Percentiles rank a stretch among this genome's conserved stretches.
These are phyloP conservation scores for Stachybotrys chlorohalonatus DNA, from an alignment of 2,329 filamentous ascomycete genomes.

Conservation along the genomic window DNA sequence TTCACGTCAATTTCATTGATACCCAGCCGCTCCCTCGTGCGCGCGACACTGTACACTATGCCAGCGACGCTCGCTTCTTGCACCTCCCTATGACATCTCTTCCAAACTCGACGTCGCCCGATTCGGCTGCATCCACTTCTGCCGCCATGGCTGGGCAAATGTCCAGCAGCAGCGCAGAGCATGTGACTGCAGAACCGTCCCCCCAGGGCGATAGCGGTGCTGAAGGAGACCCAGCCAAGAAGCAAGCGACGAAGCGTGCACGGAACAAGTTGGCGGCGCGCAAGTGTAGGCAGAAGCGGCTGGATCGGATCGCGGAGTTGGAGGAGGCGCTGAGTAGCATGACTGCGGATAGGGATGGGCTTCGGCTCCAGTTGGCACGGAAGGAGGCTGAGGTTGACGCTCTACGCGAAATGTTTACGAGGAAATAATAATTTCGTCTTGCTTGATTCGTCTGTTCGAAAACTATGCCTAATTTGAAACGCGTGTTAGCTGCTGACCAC, in stretches of 20 bases:
- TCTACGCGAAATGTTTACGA: slow-evolving; percentile 40
- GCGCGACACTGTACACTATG: neutral
- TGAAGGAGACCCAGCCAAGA: slow-evolving; percentile 12
- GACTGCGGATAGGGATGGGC: slow-evolving; percentile 52
- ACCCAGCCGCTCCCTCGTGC: neutral
- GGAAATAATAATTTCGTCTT: slow-evolving; percentile 11
- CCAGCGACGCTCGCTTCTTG: neutral
- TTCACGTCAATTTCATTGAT: neutral
- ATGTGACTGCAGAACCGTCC: neutral
- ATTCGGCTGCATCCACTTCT: neutral
- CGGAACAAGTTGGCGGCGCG: slow-evolving; percentile 64
- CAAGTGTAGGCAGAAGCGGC: slow-evolving; percentile 61
- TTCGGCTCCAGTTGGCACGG: slow-evolving; percentile 52
- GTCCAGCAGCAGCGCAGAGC: neutral
- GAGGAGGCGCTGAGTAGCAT: slow-evolving; percentile 50
- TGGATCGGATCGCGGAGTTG: slow-evolving; percentile 55
- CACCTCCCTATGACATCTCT: neutral
- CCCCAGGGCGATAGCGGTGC: neutral
- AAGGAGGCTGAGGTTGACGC: slow-evolving; percentile 57
- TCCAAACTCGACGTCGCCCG: neutral
- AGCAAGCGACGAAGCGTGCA: slow-evolving; percentile 44
- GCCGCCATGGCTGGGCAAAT: neutral
- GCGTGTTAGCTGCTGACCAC: neutral
- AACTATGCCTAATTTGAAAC: neutral
- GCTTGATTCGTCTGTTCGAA: neutral